These are phyloP conservation scores for Kluyveromyces marxianus DNA, from an alignment of 1,139 yeast genomes.

Conservation along the genomic window DNA sequence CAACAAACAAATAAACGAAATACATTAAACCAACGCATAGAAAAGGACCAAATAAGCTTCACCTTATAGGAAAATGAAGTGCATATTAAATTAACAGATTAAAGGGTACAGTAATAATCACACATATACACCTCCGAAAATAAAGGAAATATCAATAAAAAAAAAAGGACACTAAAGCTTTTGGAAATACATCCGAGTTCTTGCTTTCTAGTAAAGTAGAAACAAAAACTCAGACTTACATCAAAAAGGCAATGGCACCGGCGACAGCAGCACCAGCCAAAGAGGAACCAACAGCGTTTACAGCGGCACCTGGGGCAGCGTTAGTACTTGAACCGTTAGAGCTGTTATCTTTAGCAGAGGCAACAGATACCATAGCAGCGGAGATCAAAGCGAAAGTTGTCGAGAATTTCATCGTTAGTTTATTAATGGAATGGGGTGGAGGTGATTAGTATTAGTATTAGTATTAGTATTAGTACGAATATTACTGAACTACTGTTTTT, in stretches of 20 bases:
- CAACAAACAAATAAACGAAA: no score
- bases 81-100: no score
- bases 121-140: no score
- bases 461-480: background rate
- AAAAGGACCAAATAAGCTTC: no score
- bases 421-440: background rate
- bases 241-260: slow-evolving; percentile 25
- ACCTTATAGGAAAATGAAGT: no score
- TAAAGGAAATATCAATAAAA: background rate
- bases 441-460: no score
- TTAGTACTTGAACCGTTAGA: slow-evolving; percentile 9
- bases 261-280: slow-evolving; percentile 24
- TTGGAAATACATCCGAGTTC: no score
- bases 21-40: no score
- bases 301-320: slow-evolving; percentile 13
- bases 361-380: slow-evolving; percentile 16
- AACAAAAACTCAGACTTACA: slow-evolving; percentile 8
- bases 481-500: background rate
- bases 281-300: slow-evolving; percentile 13
- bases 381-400: slow-evolving; percentile 17
- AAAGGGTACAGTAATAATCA: no score
- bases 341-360: slow-evolving; percentile 8
- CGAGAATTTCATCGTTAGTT: slow-evolving; percentile 19
- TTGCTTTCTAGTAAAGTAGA: background rate
- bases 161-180: background rate